These are phyloP conservation scores for Cercospora sojina DNA, from an alignment of 2,329 filamentous ascomycete species.

Conservation along the genomic window DNA sequence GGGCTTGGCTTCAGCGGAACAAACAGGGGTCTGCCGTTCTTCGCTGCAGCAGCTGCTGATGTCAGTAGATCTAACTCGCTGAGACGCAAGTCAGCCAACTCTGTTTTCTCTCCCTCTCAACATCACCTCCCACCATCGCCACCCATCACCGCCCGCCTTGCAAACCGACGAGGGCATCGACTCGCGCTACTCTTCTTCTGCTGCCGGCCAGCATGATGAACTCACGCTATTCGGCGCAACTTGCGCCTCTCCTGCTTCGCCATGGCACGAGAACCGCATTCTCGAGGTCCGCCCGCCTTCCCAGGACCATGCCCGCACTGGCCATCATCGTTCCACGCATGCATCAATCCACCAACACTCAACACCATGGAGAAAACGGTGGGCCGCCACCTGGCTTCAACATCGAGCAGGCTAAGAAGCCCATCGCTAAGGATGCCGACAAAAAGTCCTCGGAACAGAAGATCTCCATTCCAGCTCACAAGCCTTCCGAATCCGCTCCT, in stretches of 20 bases:
- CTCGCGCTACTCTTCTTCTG: slow-evolving; percentile 13
- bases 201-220: slow-evolving; percentile 46
- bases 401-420: slow-evolving; percentile 83
- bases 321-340: slow-evolving; percentile 57
- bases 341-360: slow-evolving; percentile 57
- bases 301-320: slow-evolving; percentile 55
- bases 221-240: slow-evolving; percentile 44
- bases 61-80: not conserved
- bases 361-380: slow-evolving; percentile 44
- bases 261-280: slow-evolving; percentile 45
- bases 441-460: slow-evolving; percentile 32
- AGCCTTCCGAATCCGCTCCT: slow-evolving; percentile 48
- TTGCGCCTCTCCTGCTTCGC: slow-evolving; percentile 50
- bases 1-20: not conserved
- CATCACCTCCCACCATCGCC: slow-evolving; percentile 15
- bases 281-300: slow-evolving; percentile 45
- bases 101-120: slow-evolving; percentile 10
- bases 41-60: not conserved
- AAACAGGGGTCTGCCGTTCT: not conserved
- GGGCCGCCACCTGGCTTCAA: slow-evolving; percentile 88
- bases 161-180: slow-evolving; percentile 9
- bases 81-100: slow-evolving; percentile 4
- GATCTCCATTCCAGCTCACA: slow-evolving; percentile 38
- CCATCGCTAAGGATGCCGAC: slow-evolving; percentile 61
- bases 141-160: slow-evolving; percentile 3